Evolutionary conservation across 1,139 yeast species (phyloP).

Genomic region (Blastobotrys persicus): DNA sequence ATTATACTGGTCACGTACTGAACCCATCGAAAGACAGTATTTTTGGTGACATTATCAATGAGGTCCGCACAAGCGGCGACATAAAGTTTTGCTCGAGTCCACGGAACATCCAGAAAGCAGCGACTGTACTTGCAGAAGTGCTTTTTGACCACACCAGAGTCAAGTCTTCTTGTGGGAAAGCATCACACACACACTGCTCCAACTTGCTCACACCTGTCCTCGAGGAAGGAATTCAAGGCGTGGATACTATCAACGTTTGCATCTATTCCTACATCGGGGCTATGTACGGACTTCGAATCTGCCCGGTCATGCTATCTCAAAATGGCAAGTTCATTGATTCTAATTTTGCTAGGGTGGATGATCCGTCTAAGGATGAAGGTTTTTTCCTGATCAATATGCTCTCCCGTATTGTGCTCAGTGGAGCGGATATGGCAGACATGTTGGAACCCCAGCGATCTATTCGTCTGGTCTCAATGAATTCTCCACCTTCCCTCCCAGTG

Average conservation of each 20-base stretch:
- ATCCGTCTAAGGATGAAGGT: conserved; percentile 15
- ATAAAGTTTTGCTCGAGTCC: conserved; percentile 1
- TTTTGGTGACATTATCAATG: conserved; percentile 10
- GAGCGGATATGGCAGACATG: conserved; percentile 15
- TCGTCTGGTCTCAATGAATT: conserved; percentile 10
- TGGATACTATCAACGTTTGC: conserved; percentile 17
- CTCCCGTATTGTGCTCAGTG: conserved; percentile 13
- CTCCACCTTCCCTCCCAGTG: conserved; percentile 8
- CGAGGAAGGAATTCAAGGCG: conserved; percentile 15
- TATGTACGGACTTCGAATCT: conserved; percentile 13
- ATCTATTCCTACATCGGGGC: conserved; percentile 16
- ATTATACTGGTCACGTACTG: conserved; percentile 12
- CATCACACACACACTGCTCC: background rate
- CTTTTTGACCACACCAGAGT: conserved; percentile 10
- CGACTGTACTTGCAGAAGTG: conserved; percentile 7
- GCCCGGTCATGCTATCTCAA: conserved; percentile 17
- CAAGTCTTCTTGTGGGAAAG: background rate
- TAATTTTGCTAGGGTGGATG: conserved; percentile 19
- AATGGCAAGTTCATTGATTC: conserved; percentile 14
- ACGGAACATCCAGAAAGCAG: conserved; percentile 9
- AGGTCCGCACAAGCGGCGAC: background rate
- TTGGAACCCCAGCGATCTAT: conserved; percentile 13
- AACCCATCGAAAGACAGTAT: conserved; percentile 16
- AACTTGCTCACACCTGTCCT: conserved; percentile 13
- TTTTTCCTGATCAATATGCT: conserved; percentile 17